Evolutionary conservation across 2,329 filamentous ascomycete species (phyloP).

Genomic region (Colletotrichum melonis): DNA sequence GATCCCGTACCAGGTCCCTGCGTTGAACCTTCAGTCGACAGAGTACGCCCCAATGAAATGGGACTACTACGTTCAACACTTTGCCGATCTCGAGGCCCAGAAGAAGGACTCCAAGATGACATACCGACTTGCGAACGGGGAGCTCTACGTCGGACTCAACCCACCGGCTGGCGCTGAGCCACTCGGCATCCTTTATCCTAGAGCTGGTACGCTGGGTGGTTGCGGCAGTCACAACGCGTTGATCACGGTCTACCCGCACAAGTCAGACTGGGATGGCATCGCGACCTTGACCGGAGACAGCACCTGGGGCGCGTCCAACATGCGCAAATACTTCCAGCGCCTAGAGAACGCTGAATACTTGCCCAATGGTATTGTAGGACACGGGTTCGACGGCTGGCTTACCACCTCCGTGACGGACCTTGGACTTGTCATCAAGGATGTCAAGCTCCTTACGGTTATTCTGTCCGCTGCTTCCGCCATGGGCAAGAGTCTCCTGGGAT

Average conservation of each 20-base stretch:
- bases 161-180: constrained; percentile 53
- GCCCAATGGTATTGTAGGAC: constrained; percentile 54
- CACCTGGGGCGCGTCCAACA: constrained; percentile 67
- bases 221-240: constrained; percentile 71
- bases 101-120: constrained; percentile 65
- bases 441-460: constrained; percentile 44
- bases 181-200: constrained; percentile 59
- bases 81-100: constrained; percentile 33
- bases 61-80: constrained; percentile 38
- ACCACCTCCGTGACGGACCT: constrained; percentile 39
- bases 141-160: constrained; percentile 49
- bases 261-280: constrained; percentile 70
- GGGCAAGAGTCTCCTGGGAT: constrained; percentile 40
- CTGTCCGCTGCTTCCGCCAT: constrained; percentile 44
- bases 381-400: constrained; percentile 68
- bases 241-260: constrained; percentile 68
- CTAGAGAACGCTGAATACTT: constrained; percentile 68
- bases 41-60: constrained; percentile 37
- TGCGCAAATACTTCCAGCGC: constrained; percentile 68
- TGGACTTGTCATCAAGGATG: constrained; percentile 41
- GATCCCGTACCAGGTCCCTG: constrained; percentile 42
- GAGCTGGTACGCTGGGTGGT: constrained; percentile 59
- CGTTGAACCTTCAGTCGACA: constrained; percentile 38
- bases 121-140: constrained; percentile 54
- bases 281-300: constrained; percentile 68